These are phyloP conservation scores for Fagopyrum tataricum DNA, from an alignment of 148 eudicot genomes.

Conservation along the genomic window DNA sequence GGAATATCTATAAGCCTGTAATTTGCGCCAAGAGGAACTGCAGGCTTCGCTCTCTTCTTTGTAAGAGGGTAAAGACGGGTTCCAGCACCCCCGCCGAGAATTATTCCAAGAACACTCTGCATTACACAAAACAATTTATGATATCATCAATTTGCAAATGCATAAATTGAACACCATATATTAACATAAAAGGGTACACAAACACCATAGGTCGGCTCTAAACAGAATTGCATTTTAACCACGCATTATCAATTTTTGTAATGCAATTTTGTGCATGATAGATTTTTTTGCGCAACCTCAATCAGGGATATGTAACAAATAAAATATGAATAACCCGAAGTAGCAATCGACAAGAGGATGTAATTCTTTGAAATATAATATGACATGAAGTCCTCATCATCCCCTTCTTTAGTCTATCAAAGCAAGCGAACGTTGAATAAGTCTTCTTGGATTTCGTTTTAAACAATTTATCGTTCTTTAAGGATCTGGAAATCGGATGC, in stretches of 20 bases:
- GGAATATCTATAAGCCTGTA: constrained; percentile 91
- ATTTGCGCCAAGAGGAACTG: constrained; percentile 89
- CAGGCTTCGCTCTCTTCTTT: constrained; percentile 93
- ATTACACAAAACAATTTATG: background rate
- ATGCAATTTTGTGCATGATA: background rate
- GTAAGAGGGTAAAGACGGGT: constrained; percentile 92
- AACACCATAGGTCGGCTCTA: background rate
- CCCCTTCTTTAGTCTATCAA: background rate
- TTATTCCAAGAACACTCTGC: constrained; percentile 96
- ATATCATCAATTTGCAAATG: background rate
- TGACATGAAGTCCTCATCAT: background rate
- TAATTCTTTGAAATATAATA: background rate
- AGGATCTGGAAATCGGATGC: background rate
- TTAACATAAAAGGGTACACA: background rate
- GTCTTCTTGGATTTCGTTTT: background rate
- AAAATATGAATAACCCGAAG: background rate
- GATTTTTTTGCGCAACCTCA: background rate
- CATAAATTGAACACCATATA: background rate
- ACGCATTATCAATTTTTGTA: background rate
- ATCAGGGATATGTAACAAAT: background rate
- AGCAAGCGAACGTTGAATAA: background rate
- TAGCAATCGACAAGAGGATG: background rate
- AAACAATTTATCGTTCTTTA: background rate
- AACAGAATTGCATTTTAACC: background rate
- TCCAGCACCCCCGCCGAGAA: constrained; percentile 99